Conservation (phyloP, 1,139 yeast genomes). For the Scheffersomyces stambukii region DNA sequence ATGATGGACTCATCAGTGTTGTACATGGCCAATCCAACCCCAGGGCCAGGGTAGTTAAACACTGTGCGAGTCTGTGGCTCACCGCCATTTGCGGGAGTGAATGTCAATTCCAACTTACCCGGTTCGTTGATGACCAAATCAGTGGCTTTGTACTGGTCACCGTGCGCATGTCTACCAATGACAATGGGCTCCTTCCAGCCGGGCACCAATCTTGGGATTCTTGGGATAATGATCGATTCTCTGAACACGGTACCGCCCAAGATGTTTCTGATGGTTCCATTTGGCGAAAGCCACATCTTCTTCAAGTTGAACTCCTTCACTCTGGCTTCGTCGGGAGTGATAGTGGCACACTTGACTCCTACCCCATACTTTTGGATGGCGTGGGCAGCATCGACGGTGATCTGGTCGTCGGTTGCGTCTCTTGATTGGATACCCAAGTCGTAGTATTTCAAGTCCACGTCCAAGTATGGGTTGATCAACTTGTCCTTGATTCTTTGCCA, state of each 20-base stretch:
- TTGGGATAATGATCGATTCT: conserved; percentile 75
- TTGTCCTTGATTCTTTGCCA: conserved; percentile 73
- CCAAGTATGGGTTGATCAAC: conserved; percentile 65
- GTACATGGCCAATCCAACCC: conserved; percentile 80
- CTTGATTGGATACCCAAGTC: conserved; percentile 70
- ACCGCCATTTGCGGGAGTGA: conserved; percentile 61
- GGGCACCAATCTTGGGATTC: conserved; percentile 72
- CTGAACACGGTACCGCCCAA: conserved; percentile 82
- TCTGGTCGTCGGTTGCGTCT: conserved; percentile 68
- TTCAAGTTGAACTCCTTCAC: conserved; percentile 70
- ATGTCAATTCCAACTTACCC: conserved; percentile 64
- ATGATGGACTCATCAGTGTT: conserved; percentile 76
- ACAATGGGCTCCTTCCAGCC: conserved; percentile 81
- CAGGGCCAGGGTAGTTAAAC: conserved; percentile 58
- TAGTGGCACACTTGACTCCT: conserved; percentile 83
- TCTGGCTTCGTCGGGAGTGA: conserved; percentile 81
- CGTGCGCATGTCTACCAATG: conserved; percentile 83
- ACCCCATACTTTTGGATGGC: conserved; percentile 76
- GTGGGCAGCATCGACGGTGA: conserved; percentile 71
- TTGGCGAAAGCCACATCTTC: conserved; percentile 85
- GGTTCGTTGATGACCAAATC: conserved; percentile 66
- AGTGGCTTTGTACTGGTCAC: conserved; percentile 81
- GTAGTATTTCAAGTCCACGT: conserved; percentile 70
- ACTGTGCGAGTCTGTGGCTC: conserved; percentile 47
- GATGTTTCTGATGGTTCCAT: conserved; percentile 79